Conservation (phyloP, 441 rosid species). For the Populus hybrid region DNA sequence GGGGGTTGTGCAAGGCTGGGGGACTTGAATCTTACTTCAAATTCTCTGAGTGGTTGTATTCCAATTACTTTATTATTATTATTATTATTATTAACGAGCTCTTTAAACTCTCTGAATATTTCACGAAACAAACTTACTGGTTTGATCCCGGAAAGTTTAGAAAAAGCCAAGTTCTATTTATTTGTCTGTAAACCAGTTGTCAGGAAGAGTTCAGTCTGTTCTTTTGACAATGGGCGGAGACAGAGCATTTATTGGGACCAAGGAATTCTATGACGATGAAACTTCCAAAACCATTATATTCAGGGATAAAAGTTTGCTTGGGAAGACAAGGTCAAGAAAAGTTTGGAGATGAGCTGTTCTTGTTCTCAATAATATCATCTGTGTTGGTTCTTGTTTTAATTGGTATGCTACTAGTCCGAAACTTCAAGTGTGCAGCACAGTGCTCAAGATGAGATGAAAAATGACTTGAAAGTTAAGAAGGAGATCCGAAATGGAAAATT, state of each 20-base stretch:
- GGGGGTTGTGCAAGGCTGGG: constrained; percentile 53
- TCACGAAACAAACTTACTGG: constrained; percentile 69
- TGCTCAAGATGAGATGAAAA: constrained; percentile 28
- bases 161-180: constrained; percentile 70
- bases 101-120: constrained; percentile 73
- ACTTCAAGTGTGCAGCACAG: constrained; percentile 42
- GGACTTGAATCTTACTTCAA: constrained; percentile 72
- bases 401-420: constrained; percentile 41
- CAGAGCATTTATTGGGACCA: constrained; percentile 55
- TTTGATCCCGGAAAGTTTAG: constrained; percentile 46
- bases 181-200: constrained; percentile 56
- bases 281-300: constrained; percentile 17
- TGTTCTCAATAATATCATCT: constrained; percentile 45
- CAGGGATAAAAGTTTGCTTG: constrained; percentile 39
- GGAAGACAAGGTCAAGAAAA: constrained; percentile 26
- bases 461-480: constrained; percentile 31
- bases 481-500: constrained; percentile 49
- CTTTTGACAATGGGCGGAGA: constrained; percentile 66
- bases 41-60: constrained; percentile 59
- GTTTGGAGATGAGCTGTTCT: constrained; percentile 30
- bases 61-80: constrained; percentile 36
- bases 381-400: constrained; percentile 37
- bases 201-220: constrained; percentile 60
- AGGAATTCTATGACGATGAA: constrained; percentile 53
- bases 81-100: constrained; percentile 38